These are phyloP conservation scores for Lignosus rhinocerotis DNA, from an alignment of 1,284 basidiomycete genomes.

Conservation along the genomic window DNA sequence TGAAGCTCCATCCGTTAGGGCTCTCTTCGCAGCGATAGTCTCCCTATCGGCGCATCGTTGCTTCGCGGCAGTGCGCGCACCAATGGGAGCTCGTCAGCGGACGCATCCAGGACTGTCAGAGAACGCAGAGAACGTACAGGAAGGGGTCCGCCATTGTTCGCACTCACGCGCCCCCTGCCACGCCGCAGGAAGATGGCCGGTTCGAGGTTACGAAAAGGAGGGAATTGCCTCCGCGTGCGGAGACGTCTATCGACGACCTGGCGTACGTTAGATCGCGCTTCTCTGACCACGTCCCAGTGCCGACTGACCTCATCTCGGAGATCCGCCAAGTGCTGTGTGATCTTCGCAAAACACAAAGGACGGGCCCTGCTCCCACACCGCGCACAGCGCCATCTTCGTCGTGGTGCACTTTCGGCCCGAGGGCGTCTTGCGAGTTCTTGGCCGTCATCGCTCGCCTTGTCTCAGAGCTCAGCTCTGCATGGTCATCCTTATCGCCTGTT, in stretches of 20 bases:
- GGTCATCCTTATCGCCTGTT: not conserved
- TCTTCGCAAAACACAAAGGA: slow-evolving; percentile 6
- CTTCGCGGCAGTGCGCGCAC: slow-evolving; percentile 3
- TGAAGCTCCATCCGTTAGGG: not conserved
- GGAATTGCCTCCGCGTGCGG: slow-evolving; percentile 5
- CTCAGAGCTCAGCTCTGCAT: too few relatives aligned
- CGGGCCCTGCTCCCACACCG: not conserved
- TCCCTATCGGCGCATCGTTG: slow-evolving; percentile 10
- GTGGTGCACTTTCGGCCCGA: not conserved
- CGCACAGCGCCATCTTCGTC: not conserved
- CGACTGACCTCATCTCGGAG: slow-evolving; percentile 10
- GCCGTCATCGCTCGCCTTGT: too few relatives aligned
- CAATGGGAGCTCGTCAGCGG: slow-evolving; percentile 2
- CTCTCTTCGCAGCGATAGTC: slow-evolving; percentile 2
- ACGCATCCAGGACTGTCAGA: not conserved
- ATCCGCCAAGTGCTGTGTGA: slow-evolving; percentile 4
- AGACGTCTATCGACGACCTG: slow-evolving; percentile 1
- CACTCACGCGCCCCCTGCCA: not conserved
- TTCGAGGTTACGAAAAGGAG: slow-evolving; percentile 2
- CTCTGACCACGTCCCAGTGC: not conserved
- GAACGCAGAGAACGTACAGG: not conserved
- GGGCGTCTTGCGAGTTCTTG: not conserved
- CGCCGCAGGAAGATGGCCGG: not conserved
- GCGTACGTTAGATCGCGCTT: slow-evolving; percentile 8
- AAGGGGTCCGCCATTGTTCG: not conserved